phyloP scores from a whole-genome alignment of 257 asterid genomes.

The Nemophila menziesii region DNA sequence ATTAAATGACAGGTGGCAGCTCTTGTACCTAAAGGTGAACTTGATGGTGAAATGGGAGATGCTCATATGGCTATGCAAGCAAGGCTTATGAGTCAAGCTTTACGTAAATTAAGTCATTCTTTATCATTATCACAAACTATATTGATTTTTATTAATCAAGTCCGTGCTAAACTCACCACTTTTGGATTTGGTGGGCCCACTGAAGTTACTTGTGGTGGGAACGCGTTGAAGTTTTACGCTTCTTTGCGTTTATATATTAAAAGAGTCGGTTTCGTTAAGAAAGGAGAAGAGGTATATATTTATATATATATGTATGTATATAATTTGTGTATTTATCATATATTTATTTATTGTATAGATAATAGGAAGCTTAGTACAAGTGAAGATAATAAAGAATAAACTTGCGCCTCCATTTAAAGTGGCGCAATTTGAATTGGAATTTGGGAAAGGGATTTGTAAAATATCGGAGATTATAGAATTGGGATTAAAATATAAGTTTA shows the following conservation, averaged over 20 bases:
- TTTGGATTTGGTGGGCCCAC: constrained; percentile 78
- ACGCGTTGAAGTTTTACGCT: constrained; percentile 95
- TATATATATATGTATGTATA: too few species aligned
- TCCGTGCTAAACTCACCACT: constrained; percentile 69
- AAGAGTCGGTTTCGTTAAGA: constrained; percentile 74
- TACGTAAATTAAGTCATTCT: constrained; percentile 92
- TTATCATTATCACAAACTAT: constrained; percentile 83
- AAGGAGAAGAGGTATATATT: constrained; percentile 90
- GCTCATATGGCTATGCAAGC: constrained; percentile 99
- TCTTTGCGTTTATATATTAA: constrained; percentile 82
- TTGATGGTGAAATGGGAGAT: constrained; percentile 99
- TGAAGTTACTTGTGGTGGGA: constrained; percentile 99
- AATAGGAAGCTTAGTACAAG: constrained; percentile 72
- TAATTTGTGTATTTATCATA: too few species aligned
- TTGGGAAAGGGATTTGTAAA: constrained; percentile 72
- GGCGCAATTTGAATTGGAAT: constrained; percentile 73
- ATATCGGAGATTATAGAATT: constrained; percentile 67
- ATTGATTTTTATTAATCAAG: constrained; percentile 86
- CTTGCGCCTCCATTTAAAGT: constrained; percentile 87
- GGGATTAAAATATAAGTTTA: constrained; percentile 63
- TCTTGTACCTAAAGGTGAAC: constrained; percentile 90
- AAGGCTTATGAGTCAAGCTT: constrained; percentile 97
- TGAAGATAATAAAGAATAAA: constrained; percentile 88
- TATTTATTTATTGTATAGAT: constrained; percentile 27
- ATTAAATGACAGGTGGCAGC: constrained; percentile 72